Evolutionary conservation across 192 early-diverging fungal species (phyloP), one percentile per base, ranked within the genome.

Genomic region (Podila minutissima): DNA sequence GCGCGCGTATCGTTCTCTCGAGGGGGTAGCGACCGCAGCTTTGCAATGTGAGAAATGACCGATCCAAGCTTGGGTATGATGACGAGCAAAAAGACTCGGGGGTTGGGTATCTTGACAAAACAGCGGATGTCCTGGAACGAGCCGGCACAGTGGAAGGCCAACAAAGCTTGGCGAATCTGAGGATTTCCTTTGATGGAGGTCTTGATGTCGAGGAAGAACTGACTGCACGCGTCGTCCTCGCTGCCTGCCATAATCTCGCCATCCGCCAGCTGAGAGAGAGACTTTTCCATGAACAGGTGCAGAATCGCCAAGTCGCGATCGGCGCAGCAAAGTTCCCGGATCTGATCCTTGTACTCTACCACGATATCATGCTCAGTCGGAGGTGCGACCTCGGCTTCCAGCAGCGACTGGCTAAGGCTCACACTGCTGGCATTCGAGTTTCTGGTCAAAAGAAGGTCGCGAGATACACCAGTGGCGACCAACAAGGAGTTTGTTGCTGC

Each of bases 31-130:
- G 29, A 90, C 59, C 48, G 86, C 62, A 70, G 67, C 58, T 68
- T 79, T 57, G 59, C 82, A 46, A 62, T 73, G 67, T 81, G 76
- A 19, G 84, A 68, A 17, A 90, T 82, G 28, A 88, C 71, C 28
- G 84, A 64, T 48, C 75, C 75, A 26, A 90, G 71, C 22, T 75
- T 83, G 13, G 89, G 89, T 15, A 86, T 72, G 20, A 90, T 67
- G 28, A 87, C 68, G 35, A 88, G 85, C 2, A 87, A 67, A 46
- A 88, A 84, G 4, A 87, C 79, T 32, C 73, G 74, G 5, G 82
- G 49, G 60, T 87, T 83, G 67, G 84, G 72, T 13, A 73, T 84
- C 72, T 90, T 90, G 53, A 90, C 76, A 79, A 90, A 90, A 46
- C 89, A 90, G 24, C 85, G 72, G 31, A 87, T 82, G 24, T 90